A percentile compares a stretch with the other conserved stretches of the same genome.
phyloP scores from a whole-genome alignment of 2,329 filamentous ascomycete genomes.

The Torrubiellomyces zombiae region DNA sequence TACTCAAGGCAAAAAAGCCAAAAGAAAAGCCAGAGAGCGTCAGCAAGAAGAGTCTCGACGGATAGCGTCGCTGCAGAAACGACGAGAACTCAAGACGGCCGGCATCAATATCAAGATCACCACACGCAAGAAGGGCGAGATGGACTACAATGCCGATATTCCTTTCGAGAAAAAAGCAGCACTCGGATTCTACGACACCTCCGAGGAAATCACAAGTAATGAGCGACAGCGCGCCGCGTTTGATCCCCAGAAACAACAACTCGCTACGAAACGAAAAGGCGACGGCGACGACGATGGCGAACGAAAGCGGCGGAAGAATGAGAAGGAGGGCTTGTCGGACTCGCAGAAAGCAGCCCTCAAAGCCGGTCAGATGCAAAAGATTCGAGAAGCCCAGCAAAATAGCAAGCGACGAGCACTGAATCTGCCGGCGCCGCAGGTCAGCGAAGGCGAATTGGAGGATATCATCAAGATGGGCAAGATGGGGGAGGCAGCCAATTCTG shows the following conservation, averaged over 20 bases:
- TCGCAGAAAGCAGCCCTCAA: constrained; percentile 78
- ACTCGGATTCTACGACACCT: constrained; percentile 83
- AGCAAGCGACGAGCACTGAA: constrained; percentile 78
- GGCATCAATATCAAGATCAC: constrained; percentile 96
- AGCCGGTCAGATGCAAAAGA: constrained; percentile 84
- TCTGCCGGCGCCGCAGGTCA: constrained; percentile 78
- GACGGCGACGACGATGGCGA: constrained; percentile 72
- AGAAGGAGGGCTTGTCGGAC: constrained; percentile 64
- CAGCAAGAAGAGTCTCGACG: constrained; percentile 90
- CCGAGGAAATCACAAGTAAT: constrained; percentile 64
- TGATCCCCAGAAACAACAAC: constrained; percentile 82
- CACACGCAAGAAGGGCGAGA: constrained; percentile 83
- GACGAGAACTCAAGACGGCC: constrained; percentile 88
- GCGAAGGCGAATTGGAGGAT: constrained; percentile 83
- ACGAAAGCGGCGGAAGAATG: constrained; percentile 77
- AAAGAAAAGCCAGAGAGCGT: constrained; percentile 87
- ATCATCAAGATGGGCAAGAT: constrained; percentile 98
- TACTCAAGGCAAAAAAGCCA: constrained; percentile 97
- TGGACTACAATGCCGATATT: constrained; percentile 99
- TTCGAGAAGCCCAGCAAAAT: constrained; percentile 90
- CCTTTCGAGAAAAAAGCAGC: constrained; percentile 89
- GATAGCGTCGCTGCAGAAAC: constrained; percentile 81
- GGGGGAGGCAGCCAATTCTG: constrained; percentile 65
- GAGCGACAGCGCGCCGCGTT: constrained; percentile 73
- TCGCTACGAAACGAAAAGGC: constrained; percentile 83